Evolutionary conservation across 495 filamentous ascomycete genomes (phyloP), one percentile per base, ranked within the genome.

Genomic region (Penicillium chermesinum): DNA sequence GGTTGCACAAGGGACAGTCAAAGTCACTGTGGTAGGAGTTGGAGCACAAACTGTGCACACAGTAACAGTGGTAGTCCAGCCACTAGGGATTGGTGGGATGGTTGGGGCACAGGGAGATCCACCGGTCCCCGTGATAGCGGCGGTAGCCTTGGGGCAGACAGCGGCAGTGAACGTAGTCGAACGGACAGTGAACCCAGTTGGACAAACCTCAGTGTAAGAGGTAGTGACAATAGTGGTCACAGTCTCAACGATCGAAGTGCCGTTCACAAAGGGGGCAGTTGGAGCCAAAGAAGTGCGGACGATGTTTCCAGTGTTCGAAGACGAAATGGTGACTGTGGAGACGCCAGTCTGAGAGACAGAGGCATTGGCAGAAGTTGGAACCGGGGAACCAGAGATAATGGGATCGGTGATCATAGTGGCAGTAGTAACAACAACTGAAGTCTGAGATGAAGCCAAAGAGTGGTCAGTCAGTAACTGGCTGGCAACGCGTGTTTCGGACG

Each of bases 21-120:
- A 57, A n/a, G 71, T 76, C 38, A 72, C 65, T 4, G 69, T 64
- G 1, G 64, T 65, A 0, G 69, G 64, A 9, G 64, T 68, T 17
- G 68, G 57, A 22, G 60, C 70, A 50, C 73, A 77, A 7, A 65
- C 57, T 7, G 63, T 70, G 68, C 74, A 77, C 36, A 71, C 67
- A n/a, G 65, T 70, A 7, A 70, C 71, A n/a, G 70, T 75, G 9
- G 69, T 71, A 18, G 67, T 72, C 68, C 73, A 76, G 48, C 72
- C 72, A 36, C 69, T 63, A 2, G 70, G 69, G 6, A 73, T 58
- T 0, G 50, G 46, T 1, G 57, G 61, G 17, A 52, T 50, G 17
- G 54, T 53, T 8, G 50, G 46, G 25, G 41, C 27, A 5, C 50
- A 56, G 4, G 58, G 47, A 17, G 53, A 46, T 40, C 55, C 50